A percentile compares a stretch with the other conserved stretches of the same genome.
These are phyloP conservation scores for Quercus lobata DNA, from an alignment of 331 rosid species.

Conservation along the genomic window DNA sequence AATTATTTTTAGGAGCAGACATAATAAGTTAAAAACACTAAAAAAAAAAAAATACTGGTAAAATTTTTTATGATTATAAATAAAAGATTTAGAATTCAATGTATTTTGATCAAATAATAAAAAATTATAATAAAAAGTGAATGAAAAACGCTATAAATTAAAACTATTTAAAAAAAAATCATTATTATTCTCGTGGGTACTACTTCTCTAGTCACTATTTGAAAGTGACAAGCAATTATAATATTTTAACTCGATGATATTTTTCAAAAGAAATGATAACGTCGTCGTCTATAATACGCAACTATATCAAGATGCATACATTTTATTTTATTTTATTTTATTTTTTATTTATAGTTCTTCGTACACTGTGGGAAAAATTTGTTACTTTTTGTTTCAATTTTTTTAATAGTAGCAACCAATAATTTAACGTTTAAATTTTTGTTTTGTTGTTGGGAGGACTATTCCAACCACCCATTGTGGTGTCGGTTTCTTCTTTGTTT, in stretches of 20 bases:
- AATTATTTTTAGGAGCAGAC: rapidly evolving
- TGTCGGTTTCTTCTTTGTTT: conserved; percentile 31
- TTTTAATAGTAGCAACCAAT: neutral
- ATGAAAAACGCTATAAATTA: rapidly evolving
- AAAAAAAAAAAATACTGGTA: rapidly evolving
- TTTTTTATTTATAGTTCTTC: too few relatives aligned
- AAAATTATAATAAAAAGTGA: rapidly evolving
- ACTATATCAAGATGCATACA: too few relatives aligned
- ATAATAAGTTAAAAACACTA: rapidly evolving
- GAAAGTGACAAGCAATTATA: conserved; percentile 8
- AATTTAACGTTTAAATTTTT: neutral
- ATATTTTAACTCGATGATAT: too few relatives aligned
- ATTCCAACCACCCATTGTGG: conserved; percentile 22
- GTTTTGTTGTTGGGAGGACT: conserved; percentile 9
- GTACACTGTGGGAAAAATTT: too few relatives aligned
- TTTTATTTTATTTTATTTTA: too few relatives aligned
- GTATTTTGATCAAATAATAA: rapidly evolving
- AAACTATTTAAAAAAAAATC: too few relatives aligned
- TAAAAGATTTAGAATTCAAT: rapidly evolving
- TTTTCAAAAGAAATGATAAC: neutral
- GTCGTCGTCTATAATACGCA: conserved; percentile 13
- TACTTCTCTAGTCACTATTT: conserved; percentile 7
- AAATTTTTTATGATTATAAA: too few relatives aligned
- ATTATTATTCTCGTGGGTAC: too few relatives aligned
- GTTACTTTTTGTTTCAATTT: neutral